Conservation (phyloP, 140 eudicot genomes). For the Flaveria floridana region DNA sequence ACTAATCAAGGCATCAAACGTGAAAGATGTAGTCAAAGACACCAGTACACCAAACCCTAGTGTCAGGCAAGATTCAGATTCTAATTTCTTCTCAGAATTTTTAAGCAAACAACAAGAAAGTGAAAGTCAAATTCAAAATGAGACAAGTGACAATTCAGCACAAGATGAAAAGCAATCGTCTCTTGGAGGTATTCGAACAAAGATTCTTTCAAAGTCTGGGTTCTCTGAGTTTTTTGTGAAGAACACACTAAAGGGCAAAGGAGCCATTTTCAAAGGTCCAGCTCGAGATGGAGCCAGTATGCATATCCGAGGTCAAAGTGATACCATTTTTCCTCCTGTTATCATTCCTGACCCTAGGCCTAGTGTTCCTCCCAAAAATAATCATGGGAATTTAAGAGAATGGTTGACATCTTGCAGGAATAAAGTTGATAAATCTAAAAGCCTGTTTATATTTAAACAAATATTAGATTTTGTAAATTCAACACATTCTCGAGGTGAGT, state of each 20-base stretch:
- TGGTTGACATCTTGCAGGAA: constrained; percentile 41
- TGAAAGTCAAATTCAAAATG: constrained; percentile 22
- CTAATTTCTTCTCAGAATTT: constrained; percentile 28
- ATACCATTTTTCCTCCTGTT: not conserved
- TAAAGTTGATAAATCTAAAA: constrained; percentile 35
- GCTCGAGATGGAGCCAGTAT: constrained; percentile 24
- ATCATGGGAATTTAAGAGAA: constrained; percentile 41
- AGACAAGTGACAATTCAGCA: constrained; percentile 3
- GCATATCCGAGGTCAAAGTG: constrained; percentile 27
- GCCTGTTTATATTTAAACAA: constrained; percentile 44
- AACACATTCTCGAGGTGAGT: constrained; percentile 48
- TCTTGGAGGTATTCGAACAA: constrained; percentile 40
- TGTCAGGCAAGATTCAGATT: constrained; percentile 28
- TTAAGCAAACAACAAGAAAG: constrained; percentile 21
- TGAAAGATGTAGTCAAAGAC: constrained; percentile 8
- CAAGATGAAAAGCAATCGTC: constrained; percentile 21
- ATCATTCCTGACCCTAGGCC: constrained; percentile 12
- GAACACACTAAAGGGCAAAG: constrained; percentile 36
- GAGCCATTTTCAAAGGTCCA: constrained; percentile 29
- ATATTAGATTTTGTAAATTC: constrained; percentile 45
- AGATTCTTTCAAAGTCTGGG: constrained; percentile 48
- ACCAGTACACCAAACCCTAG: constrained; percentile 26
- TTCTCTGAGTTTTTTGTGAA: constrained; percentile 41
- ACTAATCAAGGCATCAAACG: constrained; percentile 28
- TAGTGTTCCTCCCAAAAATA: constrained; percentile 21